These are phyloP conservation scores for Tinospora cordifolia DNA, from an alignment of 164 flowering plant species.

Conservation along the genomic window DNA sequence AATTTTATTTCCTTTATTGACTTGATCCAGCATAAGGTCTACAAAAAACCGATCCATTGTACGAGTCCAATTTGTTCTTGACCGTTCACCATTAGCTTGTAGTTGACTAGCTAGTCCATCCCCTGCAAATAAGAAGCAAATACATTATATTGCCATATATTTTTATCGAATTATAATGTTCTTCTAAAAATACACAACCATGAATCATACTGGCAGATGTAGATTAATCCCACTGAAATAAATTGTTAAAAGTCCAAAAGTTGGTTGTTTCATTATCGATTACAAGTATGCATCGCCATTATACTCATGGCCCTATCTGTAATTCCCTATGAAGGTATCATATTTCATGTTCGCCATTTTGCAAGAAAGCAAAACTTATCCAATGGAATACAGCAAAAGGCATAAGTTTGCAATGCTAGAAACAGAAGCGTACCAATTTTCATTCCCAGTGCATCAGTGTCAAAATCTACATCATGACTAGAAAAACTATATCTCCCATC, in stretches of 20 bases:
- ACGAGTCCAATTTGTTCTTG: constrained; percentile 49
- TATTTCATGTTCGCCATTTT: too few species aligned
- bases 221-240: too few species aligned
- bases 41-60: constrained; percentile 47
- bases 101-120: constrained; percentile 22
- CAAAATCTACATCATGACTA: constrained; percentile 50
- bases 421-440: constrained; percentile 25
- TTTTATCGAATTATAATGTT: neutral
- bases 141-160: neutral
- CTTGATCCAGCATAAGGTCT: constrained; percentile 47
- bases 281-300: too few species aligned
- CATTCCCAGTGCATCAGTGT: constrained; percentile 35
- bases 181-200: neutral
- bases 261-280: too few species aligned
- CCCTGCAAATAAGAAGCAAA: constrained; percentile 19
- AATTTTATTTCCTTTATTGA: constrained; percentile 41
- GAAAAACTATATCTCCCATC: constrained; percentile 59
- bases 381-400: too few species aligned
- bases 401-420: neutral
- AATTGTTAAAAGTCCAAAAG: too few species aligned
- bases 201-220: neutral
- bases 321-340: too few species aligned
- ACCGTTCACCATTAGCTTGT: constrained; percentile 28
- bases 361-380: too few species aligned
- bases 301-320: too few species aligned